phyloP scores from a whole-genome alignment of 2,329 filamentous ascomycete genomes.

The Aschersonia sp. region DNA sequence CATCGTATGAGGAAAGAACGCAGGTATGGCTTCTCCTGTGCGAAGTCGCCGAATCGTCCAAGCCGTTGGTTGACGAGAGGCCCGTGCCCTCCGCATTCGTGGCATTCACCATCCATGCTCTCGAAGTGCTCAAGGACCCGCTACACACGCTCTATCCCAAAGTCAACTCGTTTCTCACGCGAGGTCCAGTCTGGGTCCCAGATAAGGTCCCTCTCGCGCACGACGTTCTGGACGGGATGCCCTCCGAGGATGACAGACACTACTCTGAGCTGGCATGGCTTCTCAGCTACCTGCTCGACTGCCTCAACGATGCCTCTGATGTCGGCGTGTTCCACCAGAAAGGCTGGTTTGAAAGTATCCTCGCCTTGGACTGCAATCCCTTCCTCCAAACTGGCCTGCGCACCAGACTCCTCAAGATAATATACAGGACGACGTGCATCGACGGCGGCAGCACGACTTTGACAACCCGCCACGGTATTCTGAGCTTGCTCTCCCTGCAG shows the following conservation, averaged over 20 bases:
- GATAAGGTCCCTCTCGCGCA: constrained; percentile 59
- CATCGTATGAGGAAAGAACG: constrained; percentile 59
- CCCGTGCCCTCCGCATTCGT: constrained; percentile 60
- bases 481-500: constrained; percentile 61
- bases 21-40: constrained; percentile 68
- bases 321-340: constrained; percentile 45
- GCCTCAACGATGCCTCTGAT: constrained; percentile 44
- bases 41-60: constrained; percentile 65
- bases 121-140: constrained; percentile 60
- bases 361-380: constrained; percentile 54
- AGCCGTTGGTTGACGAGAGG: constrained; percentile 32
- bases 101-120: constrained; percentile 58
- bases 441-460: constrained; percentile 66
- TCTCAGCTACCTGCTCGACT: constrained; percentile 53
- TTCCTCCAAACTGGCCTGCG: constrained; percentile 45
- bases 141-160: constrained; percentile 76
- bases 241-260: constrained; percentile 58
- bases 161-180: constrained; percentile 70
- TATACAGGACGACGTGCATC: constrained; percentile 54
- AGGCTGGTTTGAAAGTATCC: constrained; percentile 60
- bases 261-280: constrained; percentile 65
- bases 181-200: constrained; percentile 60
- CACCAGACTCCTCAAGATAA: constrained; percentile 42
- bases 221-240: constrained; percentile 46
- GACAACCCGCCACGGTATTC: constrained; percentile 57